Conservation (phyloP, 140 eudicot species). For the Flaveria floridana region DNA sequence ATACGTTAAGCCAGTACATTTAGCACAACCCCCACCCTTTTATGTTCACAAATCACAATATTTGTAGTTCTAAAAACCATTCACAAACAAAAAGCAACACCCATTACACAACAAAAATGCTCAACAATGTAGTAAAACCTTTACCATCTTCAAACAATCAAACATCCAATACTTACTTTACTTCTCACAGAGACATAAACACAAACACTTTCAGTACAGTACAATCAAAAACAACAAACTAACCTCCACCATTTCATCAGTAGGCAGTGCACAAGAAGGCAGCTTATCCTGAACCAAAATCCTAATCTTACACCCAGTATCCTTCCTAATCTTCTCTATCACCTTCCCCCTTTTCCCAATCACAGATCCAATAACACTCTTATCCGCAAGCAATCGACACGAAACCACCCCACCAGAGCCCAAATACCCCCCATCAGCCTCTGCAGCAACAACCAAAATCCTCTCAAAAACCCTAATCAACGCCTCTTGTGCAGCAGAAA, state of each 20-base stretch:
- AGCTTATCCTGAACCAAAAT: conserved; percentile 43
- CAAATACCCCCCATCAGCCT: conserved; percentile 38
- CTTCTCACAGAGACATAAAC: conserved; percentile 5
- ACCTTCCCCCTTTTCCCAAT: conserved; percentile 84
- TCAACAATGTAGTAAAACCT: neutral
- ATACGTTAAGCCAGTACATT: neutral
- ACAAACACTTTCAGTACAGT: conserved; percentile 8
- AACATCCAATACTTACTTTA: neutral
- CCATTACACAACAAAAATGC: too few species aligned
- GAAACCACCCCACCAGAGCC: conserved; percentile 47
- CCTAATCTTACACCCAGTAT: conserved; percentile 59
- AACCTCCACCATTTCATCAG: conserved; percentile 76
- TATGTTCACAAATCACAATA: neutral
- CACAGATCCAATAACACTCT: conserved; percentile 55
- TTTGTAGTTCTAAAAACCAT: neutral
- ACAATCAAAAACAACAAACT: neutral
- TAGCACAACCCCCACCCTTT: neutral
- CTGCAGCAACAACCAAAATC: conserved; percentile 67
- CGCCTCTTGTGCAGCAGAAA: conserved; percentile 81
- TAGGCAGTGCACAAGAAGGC: conserved; percentile 43
- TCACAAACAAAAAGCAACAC: neutral
- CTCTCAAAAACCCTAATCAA: conserved; percentile 79
- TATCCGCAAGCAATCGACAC: conserved; percentile 57
- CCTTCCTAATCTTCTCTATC: conserved; percentile 64
- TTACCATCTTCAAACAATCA: neutral